Conservation (phyloP, 1,284 basidiomycete genomes). For the Ustilago bromivora region DNA sequence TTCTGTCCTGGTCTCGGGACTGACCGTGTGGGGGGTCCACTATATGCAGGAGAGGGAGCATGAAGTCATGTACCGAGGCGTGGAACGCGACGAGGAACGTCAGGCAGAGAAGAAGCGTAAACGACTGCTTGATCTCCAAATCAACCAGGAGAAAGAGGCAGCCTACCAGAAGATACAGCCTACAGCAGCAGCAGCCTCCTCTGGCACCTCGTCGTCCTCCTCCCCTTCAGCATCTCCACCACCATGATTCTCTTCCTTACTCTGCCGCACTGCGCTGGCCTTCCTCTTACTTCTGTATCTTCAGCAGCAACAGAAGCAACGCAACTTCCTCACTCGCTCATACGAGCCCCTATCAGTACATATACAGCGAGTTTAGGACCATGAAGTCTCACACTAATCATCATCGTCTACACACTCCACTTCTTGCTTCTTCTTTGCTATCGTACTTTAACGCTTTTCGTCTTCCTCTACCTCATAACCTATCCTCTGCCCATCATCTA, state of each 20-base stretch:
- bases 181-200: constrained; percentile 26
- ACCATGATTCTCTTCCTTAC: constrained; percentile 2
- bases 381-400: neutral
- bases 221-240: constrained; percentile 5
- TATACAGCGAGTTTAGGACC: neutral
- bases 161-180: constrained; percentile 62
- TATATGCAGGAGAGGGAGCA: constrained; percentile 86
- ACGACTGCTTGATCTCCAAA: constrained; percentile 53
- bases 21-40: constrained; percentile 91
- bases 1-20: constrained; percentile 77
- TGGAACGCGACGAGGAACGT: constrained; percentile 63
- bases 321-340: neutral
- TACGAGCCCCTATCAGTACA: neutral
- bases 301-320: neutral
- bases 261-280: neutral
- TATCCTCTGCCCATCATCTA: neutral
- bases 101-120: constrained; percentile 61
- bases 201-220: neutral
- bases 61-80: constrained; percentile 72
- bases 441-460: neutral
- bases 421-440: neutral
- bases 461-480: neutral
- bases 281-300: neutral
- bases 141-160: constrained; percentile 58
- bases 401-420: neutral